Evolutionary conservation across 2,329 filamentous ascomycete species (phyloP).

Genomic region (Cladosporium velox): DNA sequence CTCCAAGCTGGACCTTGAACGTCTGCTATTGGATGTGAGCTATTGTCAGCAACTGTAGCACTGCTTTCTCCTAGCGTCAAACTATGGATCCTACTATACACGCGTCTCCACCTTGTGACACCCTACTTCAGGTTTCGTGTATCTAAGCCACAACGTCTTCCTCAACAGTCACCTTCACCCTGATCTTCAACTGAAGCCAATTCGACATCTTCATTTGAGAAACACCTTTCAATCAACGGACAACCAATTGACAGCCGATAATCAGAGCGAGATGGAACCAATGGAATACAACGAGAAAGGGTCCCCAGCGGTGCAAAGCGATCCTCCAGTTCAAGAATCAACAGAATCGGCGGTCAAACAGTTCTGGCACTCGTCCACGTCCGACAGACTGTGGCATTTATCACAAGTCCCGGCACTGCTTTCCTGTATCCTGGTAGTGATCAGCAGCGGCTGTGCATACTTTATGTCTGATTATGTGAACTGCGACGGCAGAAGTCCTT

Average conservation of each 20-base stretch:
- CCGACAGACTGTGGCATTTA: not conserved
- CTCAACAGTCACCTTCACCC: not conserved
- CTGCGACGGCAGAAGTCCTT: conserved; percentile 3
- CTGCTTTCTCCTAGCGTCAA: not conserved
- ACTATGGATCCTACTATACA: not conserved
- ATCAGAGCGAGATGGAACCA: not conserved
- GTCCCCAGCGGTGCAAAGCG: not conserved
- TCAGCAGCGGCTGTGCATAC: not conserved
- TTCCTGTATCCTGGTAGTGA: not conserved
- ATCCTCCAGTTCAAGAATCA: not conserved
- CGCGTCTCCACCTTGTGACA: not conserved
- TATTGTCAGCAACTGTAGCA: not conserved
- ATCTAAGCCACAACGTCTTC: not conserved
- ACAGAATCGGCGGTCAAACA: not conserved
- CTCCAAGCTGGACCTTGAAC: not conserved
- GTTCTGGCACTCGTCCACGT: not conserved
- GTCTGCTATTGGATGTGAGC: not conserved
- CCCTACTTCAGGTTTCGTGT: not conserved
- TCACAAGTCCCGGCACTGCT: not conserved
- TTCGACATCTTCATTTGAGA: not conserved
- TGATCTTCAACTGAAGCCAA: too few relatives aligned
- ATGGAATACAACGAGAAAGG: not conserved
- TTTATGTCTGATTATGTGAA: not conserved
- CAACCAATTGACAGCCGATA: not conserved
- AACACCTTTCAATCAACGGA: not conserved